Conservation (phyloP, 192 early-diverging fungal genomes). For the Coemansia sp. region DNA sequence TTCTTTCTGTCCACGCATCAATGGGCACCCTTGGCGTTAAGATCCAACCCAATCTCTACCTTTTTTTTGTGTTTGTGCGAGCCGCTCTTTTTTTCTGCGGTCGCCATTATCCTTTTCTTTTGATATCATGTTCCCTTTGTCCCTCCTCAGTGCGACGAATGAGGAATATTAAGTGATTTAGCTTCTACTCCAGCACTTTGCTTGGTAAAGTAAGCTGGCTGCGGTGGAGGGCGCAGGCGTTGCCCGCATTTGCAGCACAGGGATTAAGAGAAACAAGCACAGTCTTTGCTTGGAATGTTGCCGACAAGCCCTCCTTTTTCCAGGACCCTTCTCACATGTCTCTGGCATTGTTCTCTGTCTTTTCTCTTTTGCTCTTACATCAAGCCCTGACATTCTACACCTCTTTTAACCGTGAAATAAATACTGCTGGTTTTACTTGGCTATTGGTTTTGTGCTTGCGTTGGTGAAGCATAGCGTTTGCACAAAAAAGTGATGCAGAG, state of each 20-base stretch:
- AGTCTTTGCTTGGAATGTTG: too few species aligned
- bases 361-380: conserved; percentile 12
- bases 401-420: background rate
- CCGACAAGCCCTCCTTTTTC: too few species aligned
- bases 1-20: background rate
- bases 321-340: too few species aligned
- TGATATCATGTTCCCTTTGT: conserved; percentile 1
- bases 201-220: too few species aligned
- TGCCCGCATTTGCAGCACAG: too few species aligned
- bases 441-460: too few species aligned
- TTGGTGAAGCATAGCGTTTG: too few species aligned
- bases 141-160: background rate
- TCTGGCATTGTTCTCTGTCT: background rate
- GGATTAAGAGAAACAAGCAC: too few species aligned
- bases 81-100: background rate
- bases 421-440: too few species aligned
- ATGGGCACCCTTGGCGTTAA: background rate
- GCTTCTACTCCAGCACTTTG: background rate
- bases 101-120: conserved; percentile 14
- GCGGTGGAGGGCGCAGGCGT: too few species aligned
- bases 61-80: conserved; percentile 11
- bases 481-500: too few species aligned
- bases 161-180: background rate
- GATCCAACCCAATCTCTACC: conserved; percentile 3
- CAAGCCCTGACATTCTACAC: conserved; percentile 3